These are phyloP conservation scores for Fraxinus angustifolia DNA, from an alignment of 305 asterid species.

Conservation along the genomic window DNA sequence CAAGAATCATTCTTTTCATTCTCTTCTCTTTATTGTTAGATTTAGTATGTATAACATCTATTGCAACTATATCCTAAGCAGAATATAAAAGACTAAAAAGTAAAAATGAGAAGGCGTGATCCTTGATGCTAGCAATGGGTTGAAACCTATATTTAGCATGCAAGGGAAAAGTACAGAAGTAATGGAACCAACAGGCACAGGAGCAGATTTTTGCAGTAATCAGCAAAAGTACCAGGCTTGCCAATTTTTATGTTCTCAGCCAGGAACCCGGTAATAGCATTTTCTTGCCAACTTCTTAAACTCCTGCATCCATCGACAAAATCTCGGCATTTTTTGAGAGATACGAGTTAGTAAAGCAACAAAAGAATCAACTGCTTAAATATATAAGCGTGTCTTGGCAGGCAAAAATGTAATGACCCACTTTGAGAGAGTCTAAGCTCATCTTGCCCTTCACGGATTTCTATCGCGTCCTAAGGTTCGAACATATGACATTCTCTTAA, in stretches of 20 bases:
- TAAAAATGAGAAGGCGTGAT: neutral
- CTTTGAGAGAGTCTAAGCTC: too few species aligned
- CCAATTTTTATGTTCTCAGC: constrained; percentile 26
- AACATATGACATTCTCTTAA: too few species aligned
- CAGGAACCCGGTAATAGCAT: constrained; percentile 19
- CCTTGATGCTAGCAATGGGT: neutral
- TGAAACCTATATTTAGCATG: neutral
- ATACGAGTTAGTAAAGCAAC: too few species aligned
- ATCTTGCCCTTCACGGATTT: too few species aligned
- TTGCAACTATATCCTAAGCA: neutral
- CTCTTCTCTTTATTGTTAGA: neutral
- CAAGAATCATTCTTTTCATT: neutral
- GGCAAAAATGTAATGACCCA: too few species aligned
- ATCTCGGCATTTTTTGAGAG: neutral
- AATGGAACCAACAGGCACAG: neutral
- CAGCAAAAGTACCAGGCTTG: constrained; percentile 24
- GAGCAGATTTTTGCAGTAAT: constrained; percentile 9
- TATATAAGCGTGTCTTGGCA: too few species aligned
- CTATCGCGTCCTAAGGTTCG: too few species aligned
- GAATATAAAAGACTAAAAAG: too few species aligned
- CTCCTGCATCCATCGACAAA: constrained; percentile 22
- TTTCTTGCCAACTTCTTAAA: constrained; percentile 32
- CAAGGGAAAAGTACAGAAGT: neutral
- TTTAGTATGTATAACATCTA: neutral
- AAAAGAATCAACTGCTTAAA: too few species aligned